Evolutionary conservation across 2,329 filamentous ascomycete species (phyloP).

Genomic region (Fusarium udum): DNA sequence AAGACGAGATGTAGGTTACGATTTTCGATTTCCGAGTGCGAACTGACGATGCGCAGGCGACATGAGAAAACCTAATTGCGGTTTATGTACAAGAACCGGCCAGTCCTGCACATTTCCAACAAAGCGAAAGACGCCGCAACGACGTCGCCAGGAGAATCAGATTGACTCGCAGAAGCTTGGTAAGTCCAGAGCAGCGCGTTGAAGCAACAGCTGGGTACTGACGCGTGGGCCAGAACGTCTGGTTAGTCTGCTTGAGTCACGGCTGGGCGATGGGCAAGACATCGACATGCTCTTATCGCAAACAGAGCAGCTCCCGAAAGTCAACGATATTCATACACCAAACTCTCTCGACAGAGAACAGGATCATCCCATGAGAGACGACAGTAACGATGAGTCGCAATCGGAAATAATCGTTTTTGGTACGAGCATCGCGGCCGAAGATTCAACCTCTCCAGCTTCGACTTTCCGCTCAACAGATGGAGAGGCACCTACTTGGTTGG

Average conservation of each 20-base stretch:
- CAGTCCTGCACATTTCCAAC: not conserved
- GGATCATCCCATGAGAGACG: not conserved
- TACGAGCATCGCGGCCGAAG: not conserved
- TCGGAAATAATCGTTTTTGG: not conserved
- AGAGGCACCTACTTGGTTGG: not conserved
- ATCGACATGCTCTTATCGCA: not conserved
- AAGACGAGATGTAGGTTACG: not conserved
- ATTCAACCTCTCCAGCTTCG: not conserved
- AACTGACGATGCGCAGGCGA: not conserved
- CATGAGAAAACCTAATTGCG: not conserved
- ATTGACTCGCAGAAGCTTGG: not conserved
- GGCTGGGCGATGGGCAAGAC: not conserved
- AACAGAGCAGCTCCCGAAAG: not conserved
- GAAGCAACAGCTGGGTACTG: not conserved
- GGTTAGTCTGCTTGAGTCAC: not conserved
- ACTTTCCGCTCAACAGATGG: not conserved
- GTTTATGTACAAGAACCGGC: not conserved
- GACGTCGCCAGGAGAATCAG: not conserved
- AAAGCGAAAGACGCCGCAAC: not conserved
- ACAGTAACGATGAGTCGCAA: not conserved
- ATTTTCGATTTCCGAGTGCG: accelerated
- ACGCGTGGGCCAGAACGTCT: not conserved
- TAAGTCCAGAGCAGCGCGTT: not conserved
- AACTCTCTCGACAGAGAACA: not conserved
- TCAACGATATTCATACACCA: not conserved